Evolutionary conservation across 139 green algal genomes (phyloP), one percentile per base, ranked within the genome.

Genomic region (Coelastrella sp.): DNA sequence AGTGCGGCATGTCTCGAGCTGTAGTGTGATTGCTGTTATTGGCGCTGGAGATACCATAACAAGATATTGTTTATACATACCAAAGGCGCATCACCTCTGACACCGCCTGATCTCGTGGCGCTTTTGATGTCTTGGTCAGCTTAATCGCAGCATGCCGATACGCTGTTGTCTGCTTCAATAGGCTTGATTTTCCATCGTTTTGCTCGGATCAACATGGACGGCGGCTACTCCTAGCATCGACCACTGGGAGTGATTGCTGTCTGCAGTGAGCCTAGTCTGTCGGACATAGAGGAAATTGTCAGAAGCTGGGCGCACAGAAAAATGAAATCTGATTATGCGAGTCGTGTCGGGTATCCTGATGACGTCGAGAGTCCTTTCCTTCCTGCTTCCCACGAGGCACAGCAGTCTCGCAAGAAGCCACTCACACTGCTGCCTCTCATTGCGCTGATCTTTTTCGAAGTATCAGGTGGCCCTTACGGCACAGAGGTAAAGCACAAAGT

Each of bases 391-490:
- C 24, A 57, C 25, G 25, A 57, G 25, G 74, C 74, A 58, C 74
- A 57, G 12, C 74, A 80, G 0, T 17, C 74, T 59, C 74, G 74
- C 74, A 80, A 81, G 84, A 88, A 88, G 87, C 94, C 95, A 14
- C 93, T 99, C 56, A 94, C 93, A 1, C 88, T 99, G 76, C 90
- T 98, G 78, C 97, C 97, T 1, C 94, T 99, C 7, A 94, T 99
- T 0, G 96, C 97, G 1, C 95, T 99, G 56, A 98, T 99, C 76
- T 99, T 99, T 87, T 99, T 97, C 89, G 98, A 99, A 65, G 98
- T 99, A 0, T 96, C 93, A 10, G 98, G 98, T 15, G 98, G 98
- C 0, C 98, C 98, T 0, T 99, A 99, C 92, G 98, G 98, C 10
- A 98, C 95, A 10, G 97, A 99, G 95, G 96, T 98, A 68, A 35